Conservation (phyloP, 768 basidiomycete species). For the Leccinum pellstonianum region DNA sequence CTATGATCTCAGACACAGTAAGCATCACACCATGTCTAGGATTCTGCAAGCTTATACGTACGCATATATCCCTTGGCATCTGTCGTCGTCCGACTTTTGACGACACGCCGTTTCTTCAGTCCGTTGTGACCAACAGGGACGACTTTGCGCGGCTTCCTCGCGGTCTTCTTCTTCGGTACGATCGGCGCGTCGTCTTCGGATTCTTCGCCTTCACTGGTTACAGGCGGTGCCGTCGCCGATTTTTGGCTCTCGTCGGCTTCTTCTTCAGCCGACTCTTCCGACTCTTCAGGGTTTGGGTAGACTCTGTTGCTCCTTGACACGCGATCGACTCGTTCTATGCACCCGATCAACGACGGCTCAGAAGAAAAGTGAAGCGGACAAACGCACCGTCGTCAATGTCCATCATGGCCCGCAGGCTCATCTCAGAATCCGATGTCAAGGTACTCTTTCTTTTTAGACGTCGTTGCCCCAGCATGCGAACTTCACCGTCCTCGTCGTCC, state of each 20-base stretch:
- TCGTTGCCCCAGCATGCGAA: conserved; percentile 23
- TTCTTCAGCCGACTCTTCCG: conserved; percentile 21
- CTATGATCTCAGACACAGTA: conserved; percentile 35
- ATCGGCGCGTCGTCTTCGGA: conserved; percentile 28
- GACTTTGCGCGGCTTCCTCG: conserved; percentile 51
- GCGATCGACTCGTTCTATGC: conserved; percentile 27
- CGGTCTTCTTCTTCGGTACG: conserved; percentile 33
- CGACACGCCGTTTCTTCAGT: conserved; percentile 65
- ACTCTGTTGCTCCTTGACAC: conserved; percentile 17
- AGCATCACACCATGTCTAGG: background rate
- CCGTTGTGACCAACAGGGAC: conserved; percentile 79
- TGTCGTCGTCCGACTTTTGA: conserved; percentile 52
- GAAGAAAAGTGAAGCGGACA: conserved; percentile 21
- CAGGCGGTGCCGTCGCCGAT: conserved; percentile 29
- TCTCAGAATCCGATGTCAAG: conserved; percentile 44
- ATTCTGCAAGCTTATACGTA: conserved; percentile 32
- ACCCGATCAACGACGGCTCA: conserved; percentile 10
- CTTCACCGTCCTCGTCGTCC: conserved; percentile 37
- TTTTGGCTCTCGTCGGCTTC: conserved; percentile 34
- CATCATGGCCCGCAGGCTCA: conserved; percentile 61
- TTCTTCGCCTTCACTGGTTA: conserved; percentile 30
- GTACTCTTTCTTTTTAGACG: conserved; percentile 35
- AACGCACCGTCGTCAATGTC: conserved; percentile 70
- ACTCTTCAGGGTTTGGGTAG: conserved; percentile 24
- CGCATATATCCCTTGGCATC: conserved; percentile 76